These are phyloP conservation scores for Aspergillus felis DNA, from an alignment of 2,329 filamentous ascomycete genomes.

Conservation along the genomic window DNA sequence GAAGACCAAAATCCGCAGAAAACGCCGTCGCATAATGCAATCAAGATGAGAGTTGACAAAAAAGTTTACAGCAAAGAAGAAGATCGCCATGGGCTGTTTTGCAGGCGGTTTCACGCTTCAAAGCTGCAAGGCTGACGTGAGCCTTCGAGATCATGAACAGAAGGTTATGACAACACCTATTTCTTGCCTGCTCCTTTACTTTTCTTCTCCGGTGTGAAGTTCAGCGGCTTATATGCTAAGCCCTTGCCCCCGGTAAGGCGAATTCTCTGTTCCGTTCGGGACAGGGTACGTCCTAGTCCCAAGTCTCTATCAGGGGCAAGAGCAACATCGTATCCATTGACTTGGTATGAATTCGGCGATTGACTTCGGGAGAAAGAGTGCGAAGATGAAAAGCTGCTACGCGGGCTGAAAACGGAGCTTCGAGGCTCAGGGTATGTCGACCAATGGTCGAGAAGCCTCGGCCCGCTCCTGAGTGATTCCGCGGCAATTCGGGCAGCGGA, in stretches of 20 bases:
- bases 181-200: constrained; percentile 11
- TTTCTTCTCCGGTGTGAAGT: constrained; percentile 21
- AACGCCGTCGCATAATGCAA: constrained; percentile 13
- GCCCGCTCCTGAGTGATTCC: constrained; percentile 35
- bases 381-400: constrained; percentile 23
- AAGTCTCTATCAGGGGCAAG: constrained; percentile 36
- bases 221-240: constrained; percentile 39
- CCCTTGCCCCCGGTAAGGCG: constrained; percentile 41
- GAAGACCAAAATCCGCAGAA: not conserved
- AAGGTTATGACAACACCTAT: not conserved
- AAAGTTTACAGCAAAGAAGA: not conserved
- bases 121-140: not conserved
- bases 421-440: constrained; percentile 20
- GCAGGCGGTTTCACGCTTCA: not conserved
- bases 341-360: constrained; percentile 26
- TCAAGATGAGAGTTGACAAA: constrained; percentile 3
- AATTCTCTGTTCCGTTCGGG: constrained; percentile 42
- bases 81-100: not conserved
- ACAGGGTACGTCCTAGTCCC: constrained; percentile 38
- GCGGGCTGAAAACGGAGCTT: constrained; percentile 24
- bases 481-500: constrained; percentile 40
- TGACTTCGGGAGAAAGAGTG: constrained; percentile 22
- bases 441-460: constrained; percentile 27
- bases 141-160: not conserved
- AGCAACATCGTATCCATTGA: constrained; percentile 40